phyloP scores from a whole-genome alignment of 2,329 filamentous ascomycete species.

The Phialophora tarda region DNA sequence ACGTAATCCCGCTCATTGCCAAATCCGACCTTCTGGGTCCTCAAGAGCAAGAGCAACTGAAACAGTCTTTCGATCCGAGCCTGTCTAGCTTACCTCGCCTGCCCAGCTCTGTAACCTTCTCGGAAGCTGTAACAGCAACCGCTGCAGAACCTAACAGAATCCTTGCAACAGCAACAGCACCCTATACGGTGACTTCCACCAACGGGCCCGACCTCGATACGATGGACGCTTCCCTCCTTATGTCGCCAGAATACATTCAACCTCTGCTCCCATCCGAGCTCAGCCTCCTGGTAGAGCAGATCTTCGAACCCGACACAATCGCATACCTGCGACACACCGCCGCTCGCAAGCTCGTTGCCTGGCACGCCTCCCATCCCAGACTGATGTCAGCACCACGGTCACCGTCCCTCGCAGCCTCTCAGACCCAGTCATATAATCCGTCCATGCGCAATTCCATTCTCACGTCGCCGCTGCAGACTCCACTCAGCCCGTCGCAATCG shows the following conservation, averaged over 20 bases:
- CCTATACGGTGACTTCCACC: conserved; percentile 79
- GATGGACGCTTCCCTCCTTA: conserved; percentile 91
- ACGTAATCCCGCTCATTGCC: conserved; percentile 81
- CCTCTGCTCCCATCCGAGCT: conserved; percentile 81
- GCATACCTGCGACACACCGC: conserved; percentile 81
- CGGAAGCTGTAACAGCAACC: not conserved
- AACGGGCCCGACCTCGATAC: conserved; percentile 73
- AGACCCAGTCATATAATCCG: conserved; percentile 17
- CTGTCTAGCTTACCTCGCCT: conserved; percentile 30
- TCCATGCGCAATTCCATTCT: conserved; percentile 40
- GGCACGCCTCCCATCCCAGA: conserved; percentile 58
- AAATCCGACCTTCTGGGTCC: conserved; percentile 72
- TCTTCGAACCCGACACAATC: conserved; percentile 79
- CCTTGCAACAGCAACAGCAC: conserved; percentile 43
- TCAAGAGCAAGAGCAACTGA: conserved; percentile 64
- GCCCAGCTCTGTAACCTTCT: conserved; percentile 22
- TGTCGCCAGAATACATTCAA: conserved; percentile 88
- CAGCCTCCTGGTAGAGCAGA: conserved; percentile 66
- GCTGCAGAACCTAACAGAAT: not conserved
- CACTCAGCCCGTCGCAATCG: conserved; percentile 39
- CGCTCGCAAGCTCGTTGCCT: conserved; percentile 79
- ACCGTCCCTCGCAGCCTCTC: conserved; percentile 29
- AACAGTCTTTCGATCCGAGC: conserved; percentile 58
- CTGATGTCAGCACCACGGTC: conserved; percentile 38
- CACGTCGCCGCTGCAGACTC: conserved; percentile 38